Evolutionary conservation across 441 rosid genomes (phyloP), one percentile per base, ranked within the genome.

Genomic region (Corymbia calophylla): DNA sequence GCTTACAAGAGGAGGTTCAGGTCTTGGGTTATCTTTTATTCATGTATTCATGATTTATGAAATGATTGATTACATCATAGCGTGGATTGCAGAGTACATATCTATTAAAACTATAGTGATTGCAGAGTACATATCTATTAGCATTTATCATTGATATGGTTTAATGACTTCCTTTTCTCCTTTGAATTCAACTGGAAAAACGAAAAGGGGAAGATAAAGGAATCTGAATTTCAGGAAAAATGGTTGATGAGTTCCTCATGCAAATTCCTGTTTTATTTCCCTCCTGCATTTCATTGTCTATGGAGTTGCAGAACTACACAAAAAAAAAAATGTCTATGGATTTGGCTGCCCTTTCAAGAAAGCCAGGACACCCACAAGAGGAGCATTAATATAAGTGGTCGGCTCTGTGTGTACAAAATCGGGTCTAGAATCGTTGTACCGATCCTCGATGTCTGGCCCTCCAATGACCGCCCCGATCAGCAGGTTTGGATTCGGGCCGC

Each of bases 311-410:
- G 62, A 56, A 29, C 29, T 39, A 35, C n/a, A 35, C 1, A 39
- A 39, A 11, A 32, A 68, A 5, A 68, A 58, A 70, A 19, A 35
- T 35, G 81, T 19, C 48, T 35, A 70, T 0, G 81, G 25, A 39
- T 35, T 31, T 53, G 91, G 91, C 56, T 88, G 89, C 86, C 90
- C 86, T 80, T 91, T 92, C 82, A 95, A 94, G 89, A 91, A 94
- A 53, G 95, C 96, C 90, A 94, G 89, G 25, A 93, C 92, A 25
- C 97, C 96, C 47, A 94, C 95, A 35, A 94, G 89, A 13, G 95
- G 93, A 25, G 97, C 95, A 88, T 93, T 94, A 32, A 92, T 93
- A 88, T 93, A 94, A 13, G 95, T 94, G 8, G 96, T 93, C 8
- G 95, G 95, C 88, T 95, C 96, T 1, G 95, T 92, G 27, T 92